These are phyloP conservation scores for Colletotrichum tofieldiae DNA, from an alignment of 2,329 filamentous ascomycete genomes.

Conservation along the genomic window DNA sequence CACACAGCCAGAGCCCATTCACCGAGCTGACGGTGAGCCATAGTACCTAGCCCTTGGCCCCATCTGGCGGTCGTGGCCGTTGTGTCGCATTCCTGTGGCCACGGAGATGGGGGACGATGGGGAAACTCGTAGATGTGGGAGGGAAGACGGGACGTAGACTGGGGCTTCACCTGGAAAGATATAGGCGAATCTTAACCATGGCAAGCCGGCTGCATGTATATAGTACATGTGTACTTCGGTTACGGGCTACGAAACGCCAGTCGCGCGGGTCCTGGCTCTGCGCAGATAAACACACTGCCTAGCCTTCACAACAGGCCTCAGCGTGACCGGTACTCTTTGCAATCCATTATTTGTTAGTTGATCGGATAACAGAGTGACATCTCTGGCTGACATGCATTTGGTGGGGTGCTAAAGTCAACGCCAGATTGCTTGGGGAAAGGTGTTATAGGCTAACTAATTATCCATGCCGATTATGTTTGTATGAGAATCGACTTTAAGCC, in stretches of 20 bases:
- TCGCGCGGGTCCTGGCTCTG: too few relatives aligned
- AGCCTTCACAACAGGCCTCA: neutral
- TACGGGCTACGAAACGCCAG: too few relatives aligned
- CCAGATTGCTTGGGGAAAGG: constrained; percentile 10
- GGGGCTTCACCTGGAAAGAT: neutral
- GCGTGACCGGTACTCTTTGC: neutral
- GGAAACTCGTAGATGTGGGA: neutral
- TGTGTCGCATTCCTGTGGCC: neutral
- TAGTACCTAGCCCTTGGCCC: neutral
- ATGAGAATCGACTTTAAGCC: neutral
- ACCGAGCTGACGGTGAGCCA: neutral
- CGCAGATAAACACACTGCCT: too few relatives aligned
- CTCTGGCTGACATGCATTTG: neutral
- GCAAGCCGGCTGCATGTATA: neutral
- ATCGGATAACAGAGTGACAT: neutral
- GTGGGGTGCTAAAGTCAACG: neutral
- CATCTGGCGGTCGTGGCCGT: neutral
- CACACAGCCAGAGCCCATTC: neutral
- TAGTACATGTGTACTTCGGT: too few relatives aligned
- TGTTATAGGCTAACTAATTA: neutral
- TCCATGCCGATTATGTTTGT: neutral
- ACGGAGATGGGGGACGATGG: neutral
- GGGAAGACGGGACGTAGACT: neutral
- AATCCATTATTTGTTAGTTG: neutral
- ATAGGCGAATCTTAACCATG: neutral